These are phyloP conservation scores for Priceomyces fermenticarens DNA, from an alignment of 805 yeast species.

Conservation along the genomic window DNA sequence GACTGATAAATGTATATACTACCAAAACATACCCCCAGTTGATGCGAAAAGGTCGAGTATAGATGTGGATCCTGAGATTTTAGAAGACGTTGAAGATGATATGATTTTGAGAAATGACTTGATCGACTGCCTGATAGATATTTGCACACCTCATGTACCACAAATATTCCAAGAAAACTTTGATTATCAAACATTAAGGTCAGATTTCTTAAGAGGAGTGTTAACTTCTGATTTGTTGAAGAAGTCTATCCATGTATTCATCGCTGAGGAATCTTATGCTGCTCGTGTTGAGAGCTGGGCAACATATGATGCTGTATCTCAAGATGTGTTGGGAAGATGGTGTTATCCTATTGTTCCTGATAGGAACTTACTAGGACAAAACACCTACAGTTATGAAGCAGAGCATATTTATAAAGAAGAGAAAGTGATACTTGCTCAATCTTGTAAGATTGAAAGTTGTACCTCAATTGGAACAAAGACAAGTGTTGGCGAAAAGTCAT, in stretches of 20 bases:
- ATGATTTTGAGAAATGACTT: slow-evolving; percentile 85
- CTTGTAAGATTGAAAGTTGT: slow-evolving; percentile 78
- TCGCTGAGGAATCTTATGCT: slow-evolving; percentile 77
- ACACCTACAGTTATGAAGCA: slow-evolving; percentile 74
- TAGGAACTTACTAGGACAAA: slow-evolving; percentile 66
- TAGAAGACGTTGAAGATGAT: slow-evolving; percentile 68
- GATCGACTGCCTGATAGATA: slow-evolving; percentile 94
- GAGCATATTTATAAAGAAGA: slow-evolving; percentile 88
- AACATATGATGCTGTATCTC: slow-evolving; percentile 87
- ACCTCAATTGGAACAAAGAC: slow-evolving; percentile 82
- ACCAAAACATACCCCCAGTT: slow-evolving; percentile 69
- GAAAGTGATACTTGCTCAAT: slow-evolving; percentile 86
- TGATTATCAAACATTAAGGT: slow-evolving; percentile 83
- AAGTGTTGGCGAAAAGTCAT: slow-evolving; percentile 70
- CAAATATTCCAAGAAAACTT: slow-evolving; percentile 95
- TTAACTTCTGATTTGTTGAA: slow-evolving; percentile 85
- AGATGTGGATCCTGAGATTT: slow-evolving; percentile 77
- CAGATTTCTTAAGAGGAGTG: slow-evolving; percentile 88
- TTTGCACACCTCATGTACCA: slow-evolving; percentile 92
- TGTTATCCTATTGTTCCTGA: slow-evolving; percentile 91
- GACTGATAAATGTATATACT: slow-evolving; percentile 75
- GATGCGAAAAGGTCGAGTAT: slow-evolving; percentile 38
- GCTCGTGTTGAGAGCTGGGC: slow-evolving; percentile 95
- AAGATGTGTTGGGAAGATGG: slow-evolving; percentile 89
- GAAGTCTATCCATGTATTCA: slow-evolving; percentile 86